Percentiles rank a stretch among this genome's conserved stretches.
Evolutionary conservation across 495 filamentous ascomycete species (phyloP).

Genomic region (Aspergillus baeticus): DNA sequence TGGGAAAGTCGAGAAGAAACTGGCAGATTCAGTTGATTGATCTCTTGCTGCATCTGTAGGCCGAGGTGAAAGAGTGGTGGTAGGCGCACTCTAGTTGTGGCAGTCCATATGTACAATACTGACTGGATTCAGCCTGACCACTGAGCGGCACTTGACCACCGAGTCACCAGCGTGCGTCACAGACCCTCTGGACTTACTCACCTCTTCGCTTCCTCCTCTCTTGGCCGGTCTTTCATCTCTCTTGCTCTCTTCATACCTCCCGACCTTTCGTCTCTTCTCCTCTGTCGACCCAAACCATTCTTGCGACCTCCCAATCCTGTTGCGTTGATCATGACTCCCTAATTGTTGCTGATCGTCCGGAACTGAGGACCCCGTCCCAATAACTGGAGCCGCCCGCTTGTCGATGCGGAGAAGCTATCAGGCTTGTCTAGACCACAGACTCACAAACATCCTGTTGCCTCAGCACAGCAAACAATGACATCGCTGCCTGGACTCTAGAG

Average conservation of each 20-base stretch:
- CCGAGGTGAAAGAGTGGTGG: too few relatives aligned
- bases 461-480: slow-evolving; percentile 28
- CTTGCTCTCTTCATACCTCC: slow-evolving; percentile 19
- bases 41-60: background rate
- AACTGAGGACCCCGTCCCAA: slow-evolving; percentile 31
- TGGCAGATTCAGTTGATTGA: background rate
- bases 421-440: slow-evolving; percentile 31
- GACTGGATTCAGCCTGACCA: background rate
- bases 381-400: slow-evolving; percentile 23
- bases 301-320: background rate
- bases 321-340: slow-evolving; percentile 23
- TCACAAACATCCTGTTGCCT: slow-evolving; percentile 27
- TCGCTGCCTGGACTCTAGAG: slow-evolving; percentile 22
- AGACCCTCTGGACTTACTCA: slow-evolving; percentile 16
- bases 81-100: too few relatives aligned
- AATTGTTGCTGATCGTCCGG: slow-evolving; percentile 16
- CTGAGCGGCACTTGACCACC: slow-evolving; percentile 21
- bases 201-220: slow-evolving; percentile 44
- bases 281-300: too few relatives aligned
- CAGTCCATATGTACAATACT: background rate
- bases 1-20: background rate
- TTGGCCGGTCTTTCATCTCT: slow-evolving; percentile 27
- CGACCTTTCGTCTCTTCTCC: slow-evolving; percentile 22
- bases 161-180: slow-evolving; percentile 38
- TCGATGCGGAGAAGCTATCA: slow-evolving; percentile 49